Evolutionary conservation across 768 basidiomycete species (phyloP).

Genomic region (Symmetrospora coprosmae): DNA sequence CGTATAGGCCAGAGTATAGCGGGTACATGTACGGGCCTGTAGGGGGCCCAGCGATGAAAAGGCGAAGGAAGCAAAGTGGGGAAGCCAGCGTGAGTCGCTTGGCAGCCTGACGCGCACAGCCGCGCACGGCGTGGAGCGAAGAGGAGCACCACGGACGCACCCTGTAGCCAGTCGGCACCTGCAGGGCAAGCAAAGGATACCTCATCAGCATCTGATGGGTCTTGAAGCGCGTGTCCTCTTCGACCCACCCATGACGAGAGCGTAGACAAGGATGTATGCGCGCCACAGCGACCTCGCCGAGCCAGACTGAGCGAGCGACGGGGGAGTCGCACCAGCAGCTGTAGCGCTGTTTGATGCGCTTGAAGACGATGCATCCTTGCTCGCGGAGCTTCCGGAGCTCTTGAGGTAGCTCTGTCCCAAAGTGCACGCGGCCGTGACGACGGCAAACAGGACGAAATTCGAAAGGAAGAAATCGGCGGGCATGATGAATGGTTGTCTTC

Average conservation of each 20-base stretch:
- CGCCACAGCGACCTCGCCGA: constrained; percentile 10
- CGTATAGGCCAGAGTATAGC: constrained; percentile 50
- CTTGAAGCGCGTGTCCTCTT: background rate
- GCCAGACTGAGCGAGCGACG: background rate
- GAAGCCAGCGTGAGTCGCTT: too few species aligned
- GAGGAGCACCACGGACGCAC: background rate
- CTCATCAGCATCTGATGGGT: constrained; percentile 38
- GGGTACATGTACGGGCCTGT: constrained; percentile 62
- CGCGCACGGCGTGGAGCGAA: too few species aligned
- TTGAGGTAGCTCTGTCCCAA: constrained; percentile 17
- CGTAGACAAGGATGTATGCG: constrained; percentile 44
- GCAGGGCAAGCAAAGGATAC: background rate
- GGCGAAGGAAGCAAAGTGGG: too few species aligned
- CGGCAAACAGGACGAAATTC: constrained; percentile 5
- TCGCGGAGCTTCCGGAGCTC: background rate
- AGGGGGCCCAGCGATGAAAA: too few species aligned
- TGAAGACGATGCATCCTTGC: constrained; percentile 2
- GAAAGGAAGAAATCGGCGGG: background rate
- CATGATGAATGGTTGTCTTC: constrained; percentile 8
- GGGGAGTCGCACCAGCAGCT: background rate
- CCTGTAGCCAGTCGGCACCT: constrained; percentile 60
- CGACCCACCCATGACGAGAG: constrained; percentile 49
- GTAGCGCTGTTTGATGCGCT: background rate
- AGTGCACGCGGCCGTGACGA: constrained; percentile 4
- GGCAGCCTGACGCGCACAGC: too few species aligned